Evolutionary conservation across 139 green algal genomes (phyloP).

Genomic region (Picochlorum sp.): DNA sequence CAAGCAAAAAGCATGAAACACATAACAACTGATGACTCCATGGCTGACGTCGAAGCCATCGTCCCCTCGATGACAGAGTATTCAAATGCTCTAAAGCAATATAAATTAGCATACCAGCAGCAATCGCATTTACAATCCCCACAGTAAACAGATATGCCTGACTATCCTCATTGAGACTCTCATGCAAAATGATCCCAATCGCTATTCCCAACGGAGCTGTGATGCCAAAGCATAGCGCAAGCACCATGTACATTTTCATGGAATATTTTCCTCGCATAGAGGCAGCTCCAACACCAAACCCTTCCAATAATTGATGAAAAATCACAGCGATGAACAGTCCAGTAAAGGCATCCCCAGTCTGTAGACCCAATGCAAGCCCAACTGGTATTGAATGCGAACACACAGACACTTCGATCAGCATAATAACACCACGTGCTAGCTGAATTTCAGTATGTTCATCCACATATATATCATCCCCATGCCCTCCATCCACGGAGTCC

Average conservation of each 20-base stretch:
- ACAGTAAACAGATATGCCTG: neutral
- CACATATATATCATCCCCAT: neutral
- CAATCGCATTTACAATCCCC: slow-evolving; percentile 7
- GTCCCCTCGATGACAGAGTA: neutral
- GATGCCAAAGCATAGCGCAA: slow-evolving; percentile 38
- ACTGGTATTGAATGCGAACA: slow-evolving; percentile 26
- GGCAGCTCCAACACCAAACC: slow-evolving; percentile 38
- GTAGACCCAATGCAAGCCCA: slow-evolving; percentile 39
- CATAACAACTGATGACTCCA: slow-evolving; percentile 5
- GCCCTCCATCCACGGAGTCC: neutral
- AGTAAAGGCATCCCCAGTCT: slow-evolving; percentile 11
- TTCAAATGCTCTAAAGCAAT: slow-evolving; percentile 10
- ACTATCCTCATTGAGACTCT: slow-evolving; percentile 28
- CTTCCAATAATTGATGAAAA: slow-evolving; percentile 50
- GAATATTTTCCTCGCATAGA: slow-evolving; percentile 28
- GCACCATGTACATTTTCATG: neutral
- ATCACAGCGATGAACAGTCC: slow-evolving; percentile 41
- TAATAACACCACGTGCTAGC: neutral
- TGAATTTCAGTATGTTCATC: neutral
- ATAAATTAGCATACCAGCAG: slow-evolving; percentile 7
- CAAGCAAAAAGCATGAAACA: slow-evolving; percentile 1
- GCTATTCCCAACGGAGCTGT: slow-evolving; percentile 51
- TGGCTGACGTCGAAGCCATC: neutral
- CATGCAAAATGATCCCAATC: slow-evolving; percentile 37
- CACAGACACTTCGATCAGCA: slow-evolving; percentile 17